Evolutionary conservation across 805 yeast genomes (phyloP), one percentile per base, ranked within the genome.

Genomic region (Saccharomycopsis capsularis): DNA sequence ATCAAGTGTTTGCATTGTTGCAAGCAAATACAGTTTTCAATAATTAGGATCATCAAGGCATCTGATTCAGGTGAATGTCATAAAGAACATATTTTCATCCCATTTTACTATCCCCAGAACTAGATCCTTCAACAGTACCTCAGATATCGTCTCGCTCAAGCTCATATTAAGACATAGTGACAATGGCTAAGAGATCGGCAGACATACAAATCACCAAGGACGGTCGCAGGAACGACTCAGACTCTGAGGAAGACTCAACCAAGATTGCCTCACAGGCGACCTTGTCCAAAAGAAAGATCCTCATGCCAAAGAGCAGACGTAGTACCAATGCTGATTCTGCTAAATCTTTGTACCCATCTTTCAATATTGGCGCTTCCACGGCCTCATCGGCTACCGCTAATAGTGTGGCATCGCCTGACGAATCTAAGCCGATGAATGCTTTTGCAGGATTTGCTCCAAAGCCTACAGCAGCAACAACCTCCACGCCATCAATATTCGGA

Each of bases 241-340:
- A 48, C 23, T 40, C 40, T 16, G 47, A 36, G 9, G 56, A 50
- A n/a, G 56, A 47, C 30, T 27, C 42, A 37, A 29, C 45, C 13
- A 34, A 22, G 11, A 16, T 47, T 23, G 54, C 56, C 9, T 50
- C 56, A 4, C 37, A 30, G 11, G 51, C 47, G 16, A 40, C 32
- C n/a, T 24, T 53, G 25, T 38, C 54, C 3, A 47, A 43, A 18
- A 50, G 56, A 47, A 47, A 47, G 24, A 46, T 53, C 16, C 34
- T 47, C 15, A 40, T 44, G 29, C 56, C 56, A 23, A 46, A 25
- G 21, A 46, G 52, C 4, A 23, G 37, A 4, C 22, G 38, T 16
- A 32, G 6, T 16, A 37, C 52, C 15, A 22, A 39, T 16, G 53
- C 27, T 19, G 37, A 30, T 6, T 18, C 50, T 22, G 38, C 53